These are phyloP conservation scores for Agaricus blazei DNA, from an alignment of 768 basidiomycete species.

Conservation along the genomic window DNA sequence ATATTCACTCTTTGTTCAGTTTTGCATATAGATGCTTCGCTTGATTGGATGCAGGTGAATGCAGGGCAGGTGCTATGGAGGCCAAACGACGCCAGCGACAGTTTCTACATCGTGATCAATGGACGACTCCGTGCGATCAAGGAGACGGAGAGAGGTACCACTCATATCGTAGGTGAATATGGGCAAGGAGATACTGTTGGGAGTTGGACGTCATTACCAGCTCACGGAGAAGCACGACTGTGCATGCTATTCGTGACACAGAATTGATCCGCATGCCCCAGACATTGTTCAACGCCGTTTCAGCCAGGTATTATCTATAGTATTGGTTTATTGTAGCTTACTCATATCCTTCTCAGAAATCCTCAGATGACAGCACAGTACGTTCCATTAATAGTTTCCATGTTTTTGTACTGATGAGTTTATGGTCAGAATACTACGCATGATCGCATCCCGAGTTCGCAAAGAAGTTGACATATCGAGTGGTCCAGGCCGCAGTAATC, in stretches of 20 bases:
- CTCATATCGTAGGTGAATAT: conserved; percentile 86
- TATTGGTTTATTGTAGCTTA: not conserved
- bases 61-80: conserved; percentile 95
- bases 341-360: conserved; percentile 40
- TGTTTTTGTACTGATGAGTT: not conserved
- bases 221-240: conserved; percentile 78
- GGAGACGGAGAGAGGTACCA: conserved; percentile 71
- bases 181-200: conserved; percentile 97
- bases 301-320: conserved; percentile 54
- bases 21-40: conserved; percentile 90
- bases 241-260: conserved; percentile 97
- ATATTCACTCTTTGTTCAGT: conserved; percentile 40
- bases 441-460: conserved; percentile 90
- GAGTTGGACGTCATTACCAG: conserved; percentile 97
- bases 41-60: conserved; percentile 98
- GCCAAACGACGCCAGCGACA: conserved; percentile 85
- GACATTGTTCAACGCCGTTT: conserved; percentile 96
- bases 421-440: conserved; percentile 60
- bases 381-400: conserved; percentile 16
- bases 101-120: conserved; percentile 98
- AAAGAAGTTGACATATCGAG: conserved; percentile 68
- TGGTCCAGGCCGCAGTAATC: conserved; percentile 43
- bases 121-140: conserved; percentile 89
- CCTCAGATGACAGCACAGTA: conserved; percentile 84
- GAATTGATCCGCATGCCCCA: conserved; percentile 96